These are phyloP conservation scores for Sonneratia caseolaris DNA, from an alignment of 345 rosid genomes.

Conservation along the genomic window DNA sequence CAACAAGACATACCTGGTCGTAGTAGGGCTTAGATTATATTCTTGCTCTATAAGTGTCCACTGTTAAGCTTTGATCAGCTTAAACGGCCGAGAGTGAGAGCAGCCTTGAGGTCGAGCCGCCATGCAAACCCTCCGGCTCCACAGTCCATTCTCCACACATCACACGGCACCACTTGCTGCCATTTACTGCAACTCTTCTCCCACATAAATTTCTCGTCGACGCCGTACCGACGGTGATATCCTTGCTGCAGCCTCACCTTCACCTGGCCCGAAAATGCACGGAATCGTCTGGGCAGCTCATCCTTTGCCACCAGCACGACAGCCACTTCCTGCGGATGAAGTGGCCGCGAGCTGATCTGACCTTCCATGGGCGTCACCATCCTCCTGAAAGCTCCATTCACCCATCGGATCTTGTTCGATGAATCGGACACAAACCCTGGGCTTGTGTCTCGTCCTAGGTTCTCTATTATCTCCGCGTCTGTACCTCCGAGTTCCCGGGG, in stretches of 20 bases:
- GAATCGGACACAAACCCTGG: slow-evolving; percentile 42
- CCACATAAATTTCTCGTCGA: not conserved
- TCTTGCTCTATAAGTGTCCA: too few relatives aligned
- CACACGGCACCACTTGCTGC: slow-evolving; percentile 34
- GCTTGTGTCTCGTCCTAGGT: slow-evolving; percentile 31
- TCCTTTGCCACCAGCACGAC: slow-evolving; percentile 28
- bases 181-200: not conserved
- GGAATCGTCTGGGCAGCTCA: not conserved
- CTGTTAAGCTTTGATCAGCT: too few relatives aligned
- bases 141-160: slow-evolving; percentile 45
- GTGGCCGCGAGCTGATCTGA: too few relatives aligned
- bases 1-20: too few relatives aligned
- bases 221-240: not conserved
- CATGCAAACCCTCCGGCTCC: slow-evolving; percentile 43
- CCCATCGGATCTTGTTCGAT: slow-evolving; percentile 28
- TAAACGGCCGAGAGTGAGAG: slow-evolving; percentile 24
- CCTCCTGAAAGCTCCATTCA: slow-evolving; percentile 36
- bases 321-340: slow-evolving; percentile 10
- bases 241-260: slow-evolving; percentile 18
- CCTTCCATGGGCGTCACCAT: slow-evolving; percentile 15
- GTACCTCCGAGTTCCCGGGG: slow-evolving; percentile 18
- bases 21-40: too few relatives aligned
- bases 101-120: slow-evolving; percentile 48
- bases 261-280: slow-evolving; percentile 31
- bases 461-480: slow-evolving; percentile 24